Evolutionary conservation across 73 alveolate genomes (phyloP).

Genomic region (Uronychia setigera): DNA sequence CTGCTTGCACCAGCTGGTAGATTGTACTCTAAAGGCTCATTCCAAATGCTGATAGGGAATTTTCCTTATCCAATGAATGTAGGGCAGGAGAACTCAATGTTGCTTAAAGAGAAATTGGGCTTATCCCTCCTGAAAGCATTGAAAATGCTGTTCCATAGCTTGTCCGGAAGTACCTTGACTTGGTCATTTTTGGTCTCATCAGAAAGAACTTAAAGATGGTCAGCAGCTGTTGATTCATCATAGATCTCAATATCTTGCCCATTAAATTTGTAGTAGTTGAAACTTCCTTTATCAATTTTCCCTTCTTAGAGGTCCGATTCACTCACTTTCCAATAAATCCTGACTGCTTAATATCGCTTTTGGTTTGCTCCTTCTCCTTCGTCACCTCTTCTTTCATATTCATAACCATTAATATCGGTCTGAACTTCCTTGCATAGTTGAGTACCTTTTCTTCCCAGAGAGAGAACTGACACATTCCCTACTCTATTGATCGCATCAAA

Average conservation of each 20-base stretch:
- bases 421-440: slow-evolving; percentile 1
- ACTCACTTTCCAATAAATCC: slow-evolving; percentile 51
- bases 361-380: background rate
- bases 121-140: slow-evolving; percentile 30
- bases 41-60: slow-evolving; percentile 48
- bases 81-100: slow-evolving; percentile 37
- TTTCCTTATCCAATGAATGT: slow-evolving; percentile 39
- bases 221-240: background rate
- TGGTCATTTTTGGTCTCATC: too few relatives aligned
- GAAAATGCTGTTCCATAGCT: slow-evolving; percentile 33
- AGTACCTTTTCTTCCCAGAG: slow-evolving; percentile 33
- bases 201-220: background rate
- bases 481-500: slow-evolving; percentile 65
- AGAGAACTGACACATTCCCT: slow-evolving; percentile 54
- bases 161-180: background rate
- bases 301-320: background rate
- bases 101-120: slow-evolving; percentile 40
- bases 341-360: slow-evolving; percentile 31
- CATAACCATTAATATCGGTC: background rate
- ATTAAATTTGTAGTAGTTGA: background rate
- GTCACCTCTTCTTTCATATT: background rate
- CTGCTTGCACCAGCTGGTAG: background rate
- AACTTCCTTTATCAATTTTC: background rate
- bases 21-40: background rate
- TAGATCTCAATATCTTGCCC: background rate